These are phyloP conservation scores for Metschnikowia kunwiensis DNA, from an alignment of 805 yeast genomes.

Conservation along the genomic window DNA sequence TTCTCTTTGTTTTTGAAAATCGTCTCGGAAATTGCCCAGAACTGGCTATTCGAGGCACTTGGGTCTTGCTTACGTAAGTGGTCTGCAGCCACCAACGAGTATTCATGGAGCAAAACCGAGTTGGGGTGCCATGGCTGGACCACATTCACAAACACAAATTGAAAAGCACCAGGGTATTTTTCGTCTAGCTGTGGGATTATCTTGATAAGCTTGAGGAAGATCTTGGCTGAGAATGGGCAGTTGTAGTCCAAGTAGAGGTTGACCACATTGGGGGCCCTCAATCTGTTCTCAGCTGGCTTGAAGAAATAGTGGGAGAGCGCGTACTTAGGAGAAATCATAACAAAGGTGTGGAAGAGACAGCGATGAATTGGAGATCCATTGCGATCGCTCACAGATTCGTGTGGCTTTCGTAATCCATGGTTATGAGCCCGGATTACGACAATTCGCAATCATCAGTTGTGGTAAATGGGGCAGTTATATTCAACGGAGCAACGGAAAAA, in stretches of 20 bases:
- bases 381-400: background rate
- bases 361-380: background rate
- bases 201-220: conserved; percentile 53
- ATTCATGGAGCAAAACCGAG: conserved; percentile 66
- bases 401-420: too few relatives aligned
- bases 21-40: conserved; percentile 50
- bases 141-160: conserved; percentile 65
- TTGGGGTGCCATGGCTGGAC: conserved; percentile 92
- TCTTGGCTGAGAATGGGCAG: conserved; percentile 70
- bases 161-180: conserved; percentile 48
- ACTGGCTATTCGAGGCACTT: conserved; percentile 24
- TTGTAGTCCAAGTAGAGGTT: conserved; percentile 72
- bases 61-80: conserved; percentile 44
- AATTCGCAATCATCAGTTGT: too few relatives aligned
- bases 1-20: conserved; percentile 53
- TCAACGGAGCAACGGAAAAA: too few relatives aligned
- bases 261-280: conserved; percentile 42
- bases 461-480: too few relatives aligned
- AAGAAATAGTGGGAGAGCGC: conserved; percentile 35
- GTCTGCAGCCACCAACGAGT: conserved; percentile 65
- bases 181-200: conserved; percentile 52
- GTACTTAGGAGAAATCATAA: conserved; percentile 44
- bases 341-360: too few relatives aligned
- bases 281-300: conserved; percentile 16
- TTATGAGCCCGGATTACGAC: too few relatives aligned